Base-by-base conservation (phyloP, 2,329 filamentous ascomycete species). In the Sarocladium brachiariae region DNA sequence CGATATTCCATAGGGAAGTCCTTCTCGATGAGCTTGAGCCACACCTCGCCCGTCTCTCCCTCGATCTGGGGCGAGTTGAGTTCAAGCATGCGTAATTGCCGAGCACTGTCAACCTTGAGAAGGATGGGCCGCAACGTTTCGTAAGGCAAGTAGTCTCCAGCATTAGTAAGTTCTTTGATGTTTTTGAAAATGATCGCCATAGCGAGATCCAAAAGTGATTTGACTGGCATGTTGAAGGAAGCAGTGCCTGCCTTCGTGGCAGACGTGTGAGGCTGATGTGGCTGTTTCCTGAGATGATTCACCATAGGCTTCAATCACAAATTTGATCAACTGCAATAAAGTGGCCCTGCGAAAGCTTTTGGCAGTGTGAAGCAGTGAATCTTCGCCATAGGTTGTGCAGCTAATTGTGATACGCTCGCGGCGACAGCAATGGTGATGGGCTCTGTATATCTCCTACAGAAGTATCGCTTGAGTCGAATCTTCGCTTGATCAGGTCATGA, bases 71-170 rank as follows among this genome's bases (percentile, higher is more conserved):
- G 87, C 4, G 84, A 91, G 61, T 83, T 82, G 48, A 76, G 54
- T 68, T 96, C 91, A 52, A 96, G 77, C 51, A 76, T 62, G 59
- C 81, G 84, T 27, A 97, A 80, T 64, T 95, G 90, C 39, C 77
- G 70, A 1, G 90, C 83, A 55, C 78, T 85, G 50, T 86, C 81
- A 51, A 97, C 72, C 52, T 83, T 84, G 49, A 78, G 61, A 27
- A 97, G 80, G 35, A 96, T 78, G 1, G 81, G 77, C 7, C 77
- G 74, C 49, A 87, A 77, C 6, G 61, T 60, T 21, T 76, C 68
- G 67, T 86, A 89, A 2, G 84, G 81, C 34, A 91, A 71, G 51
- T 81, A 78, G 55, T 83, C 77, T 56, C 87, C 88, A 39, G 96
- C 73, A 64, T 88, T 83, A 41, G 75, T 75, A 51, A 96, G 75